Base-by-base conservation (phyloP, 768 basidiomycete genomes). In the Cystofilobasidium macerans region DNA sequence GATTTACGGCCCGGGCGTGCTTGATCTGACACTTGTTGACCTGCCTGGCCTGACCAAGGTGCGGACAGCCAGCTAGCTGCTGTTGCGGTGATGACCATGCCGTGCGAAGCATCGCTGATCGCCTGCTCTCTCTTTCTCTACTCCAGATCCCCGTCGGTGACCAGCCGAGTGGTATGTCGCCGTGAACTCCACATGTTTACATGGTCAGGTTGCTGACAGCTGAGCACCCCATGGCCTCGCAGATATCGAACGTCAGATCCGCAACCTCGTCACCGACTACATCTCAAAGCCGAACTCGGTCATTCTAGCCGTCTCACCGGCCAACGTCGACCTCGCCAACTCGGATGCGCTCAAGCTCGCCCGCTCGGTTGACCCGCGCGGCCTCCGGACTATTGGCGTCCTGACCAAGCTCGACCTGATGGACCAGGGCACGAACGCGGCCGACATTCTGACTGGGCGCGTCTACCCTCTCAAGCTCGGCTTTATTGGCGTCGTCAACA, bases 261-360 rank as follows among this genome's bases (percentile, higher is more conserved):
- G 92, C 66, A 88, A 83, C 71, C 80, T 99, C 32, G 89, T 99
- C n/a, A 74, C 89, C 22, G 95, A 98, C 69, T 98, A 95, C 73
- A 91, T 99, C 72, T 86, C 90, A 59, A 93, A 93, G 78, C 89
- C 92, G 1, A 99, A 97, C 75, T 88, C 90, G 92, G 92, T 99
- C 68, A 92, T 99, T 71, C 85, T 99, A 56, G 87, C 95, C 30
- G 93, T 99, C 11, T 98, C 95, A 2, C 85, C 91, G 12, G 95
- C 95, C 35, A 99, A 99, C 74, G 94, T 98, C 64, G 95, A 99
- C 76, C 84, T 99, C 64, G 95, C 95, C 73, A 99, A 98, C 76
- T 98, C 95, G 0, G 95, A 98, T 75, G 87, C 95, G 2, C 83
- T 99, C 68, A 97, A 98, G 76, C 86, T 99, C 40, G 95, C 94